Conservation (phyloP, 1,139 yeast genomes). For the Zygoascus hellenicus region DNA sequence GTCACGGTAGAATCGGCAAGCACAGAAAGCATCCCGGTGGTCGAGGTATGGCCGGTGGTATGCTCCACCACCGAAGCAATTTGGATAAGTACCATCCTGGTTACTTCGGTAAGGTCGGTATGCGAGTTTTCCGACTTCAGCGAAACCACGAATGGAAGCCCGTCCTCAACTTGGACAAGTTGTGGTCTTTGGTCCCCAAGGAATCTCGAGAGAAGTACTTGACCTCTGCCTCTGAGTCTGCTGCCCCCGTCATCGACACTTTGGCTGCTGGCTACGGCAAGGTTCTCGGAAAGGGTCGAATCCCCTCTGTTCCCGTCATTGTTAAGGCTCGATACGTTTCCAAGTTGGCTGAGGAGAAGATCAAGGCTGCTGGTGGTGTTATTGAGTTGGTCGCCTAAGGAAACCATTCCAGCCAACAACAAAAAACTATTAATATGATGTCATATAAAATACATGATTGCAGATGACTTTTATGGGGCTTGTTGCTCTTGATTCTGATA, state of each 20-base stretch:
- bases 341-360: conserved; percentile 98
- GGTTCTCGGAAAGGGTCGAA: conserved; percentile 98
- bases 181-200: conserved; percentile 95
- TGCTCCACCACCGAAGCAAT: conserved; percentile 97
- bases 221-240: conserved; percentile 73
- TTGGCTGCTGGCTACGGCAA: conserved; percentile 99
- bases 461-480: no score
- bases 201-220: conserved; percentile 95
- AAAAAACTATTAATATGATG: conserved; percentile 13
- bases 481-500: no score
- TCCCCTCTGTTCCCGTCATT: conserved; percentile 97
- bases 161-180: conserved; percentile 95
- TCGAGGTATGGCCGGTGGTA: conserved; percentile 99
- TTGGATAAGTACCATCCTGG: conserved; percentile 99
- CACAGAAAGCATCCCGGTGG: conserved; percentile 99
- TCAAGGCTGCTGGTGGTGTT: conserved; percentile 99
- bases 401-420: conserved; percentile 10
- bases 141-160: conserved; percentile 97
- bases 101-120: conserved; percentile 99
- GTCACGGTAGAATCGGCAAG: conserved; percentile 99
- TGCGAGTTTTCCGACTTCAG: conserved; percentile 99
- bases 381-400: conserved; percentile 96
- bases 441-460: conserved; percentile 8
- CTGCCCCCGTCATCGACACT: conserved; percentile 99
- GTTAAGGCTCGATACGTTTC: conserved; percentile 99